Base-by-base conservation (phyloP, 2,329 filamentous ascomycete genomes). In the Keithomyces neogunnii region DNA sequence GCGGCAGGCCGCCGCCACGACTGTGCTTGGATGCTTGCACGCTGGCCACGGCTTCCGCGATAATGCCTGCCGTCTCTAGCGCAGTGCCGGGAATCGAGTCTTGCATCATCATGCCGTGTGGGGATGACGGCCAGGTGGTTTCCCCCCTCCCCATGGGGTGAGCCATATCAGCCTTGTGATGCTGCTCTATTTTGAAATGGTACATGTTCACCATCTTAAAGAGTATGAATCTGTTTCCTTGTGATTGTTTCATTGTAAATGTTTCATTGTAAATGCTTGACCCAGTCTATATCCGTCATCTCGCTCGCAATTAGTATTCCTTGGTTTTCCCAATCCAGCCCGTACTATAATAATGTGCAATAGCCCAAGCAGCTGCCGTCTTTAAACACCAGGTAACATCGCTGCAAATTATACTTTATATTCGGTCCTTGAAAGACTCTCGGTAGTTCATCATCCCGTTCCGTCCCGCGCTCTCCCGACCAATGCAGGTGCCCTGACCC, bases 81-180 rank as follows among this genome's bases (percentile, higher is more conserved):
- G 19, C 19, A 19, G 19, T 19, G 19, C 8, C 13, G 9, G 13
- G 36, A 10, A n/a, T 28, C 40, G 40, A 44, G 10, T 26, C 28
- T 28, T 26, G 40, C 29, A 4, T 13, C n/a, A 28, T 42, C 2
- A 5, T 44, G 40, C 10, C 11, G 29, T 30, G 40, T 11, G 45
- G 45, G 19, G 8, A 32, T 47, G 45, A 33, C 33, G 13, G 13
- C 39, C 7, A 29, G 40, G 5, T 42, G 39, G 10, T 30, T 43
- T 42, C 36, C 36, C 47, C 47, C n/a, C 33, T 48, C 36, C 36
- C 47, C 47, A 26, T 36, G 47, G 47, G 46, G 46, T 40, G 40
- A 10, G 28, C 26, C 26, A 44, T 30, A 19, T 29, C 3, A 3
- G 33, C 6, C 11, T 35, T 11, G 33, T 1, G 33, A 35, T 35